Evolutionary conservation across 805 yeast species (phyloP), one percentile per base, ranked within the genome.

Genomic region (Schizosaccharomyces cryophilus): DNA sequence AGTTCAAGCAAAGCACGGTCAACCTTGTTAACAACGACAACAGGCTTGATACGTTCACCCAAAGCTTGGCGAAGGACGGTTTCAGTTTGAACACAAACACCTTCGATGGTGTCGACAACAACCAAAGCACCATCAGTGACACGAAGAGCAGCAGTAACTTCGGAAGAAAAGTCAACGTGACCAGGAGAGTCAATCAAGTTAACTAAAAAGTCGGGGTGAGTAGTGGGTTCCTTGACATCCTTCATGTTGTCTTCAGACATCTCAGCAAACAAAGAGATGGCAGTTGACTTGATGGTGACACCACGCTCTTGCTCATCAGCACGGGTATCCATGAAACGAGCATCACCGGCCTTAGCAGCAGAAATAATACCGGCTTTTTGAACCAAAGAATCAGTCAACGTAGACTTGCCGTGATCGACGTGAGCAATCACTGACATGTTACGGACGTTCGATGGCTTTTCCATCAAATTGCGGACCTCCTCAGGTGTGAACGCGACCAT

Each of bases 351-450:
- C 81, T 87, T 87, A 73, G 96, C 96, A 73, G 98, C 96, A 63
- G 97, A 93, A 73, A 90, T 90, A 77, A 93, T 90, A 87, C 98
- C 98, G 70, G 98, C 98, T 73, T 84, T 85, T 81, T 90, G 97
- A 72, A 90, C 97, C 75, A 90, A 85, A 67, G 98, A 93, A 79
- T 90, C 98, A 78, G 98, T 90, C 78, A 90, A 84, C 72, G 98
- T 90, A 69, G 96, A 89, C 79, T 90, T 90, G 81, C 98, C 98
- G 83, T 93, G 98, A 83, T 90, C 98, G 85, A 90, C 97, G 81
- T 90, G 98, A 74, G 98, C 98, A 85, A 93, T 93, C 78, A 90
- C 98, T 78, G 97, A 90, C 95, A 90, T 93, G 94, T 93, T 93
- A 83, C 98, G 96, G 74, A 93, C 96, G 76, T 90, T 90, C 78